Evolutionary conservation across 148 eudicot genomes (phyloP), one percentile per base, ranked within the genome.

Genomic region (Rhododendron mucronatum): DNA sequence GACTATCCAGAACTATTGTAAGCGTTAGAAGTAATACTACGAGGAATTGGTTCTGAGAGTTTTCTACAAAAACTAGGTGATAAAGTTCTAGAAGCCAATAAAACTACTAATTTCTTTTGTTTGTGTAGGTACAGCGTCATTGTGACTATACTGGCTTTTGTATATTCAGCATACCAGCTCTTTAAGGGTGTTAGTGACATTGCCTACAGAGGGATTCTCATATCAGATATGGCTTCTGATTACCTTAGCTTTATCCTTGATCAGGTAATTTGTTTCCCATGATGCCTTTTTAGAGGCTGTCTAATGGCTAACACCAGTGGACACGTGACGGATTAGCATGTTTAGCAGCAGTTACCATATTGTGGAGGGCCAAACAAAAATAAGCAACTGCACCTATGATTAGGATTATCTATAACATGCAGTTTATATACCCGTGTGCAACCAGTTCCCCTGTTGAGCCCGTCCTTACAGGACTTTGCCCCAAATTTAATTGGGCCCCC

Each of bases 171-270:
- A 61, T 89, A 30, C 85, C 92, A 90, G 75, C 90, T 90, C 75
- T 88, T 86, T 18, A 90, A 90, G 86, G 84, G 90, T 7, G 81
- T 90, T 6, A 79, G 81, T 41, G 90, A 90, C 81, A 90, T 88
- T 53, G 86, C 87, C 18, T 63, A 87, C 76, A 79, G 88, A 83
- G 92, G 92, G 55, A 75, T 86, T 47, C 44, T 88, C 67, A 65
- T 90, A 44, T 88, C 92, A 50, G 92, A 90, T 44, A 81, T 26
- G 80, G 55, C 80, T 61, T 88, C 92, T 44, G 89, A 88, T 86
- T 88, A 90, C 82, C 67, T 84, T 35, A 90, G 85, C 84, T 90
- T 90, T 84, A 85, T 89, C 73, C 79, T 88, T 82, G 92, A 90
- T 87, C 90, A 88, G 90, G 92, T 90, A 83, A 55, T 61, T 13